Evolutionary conservation across 208 protist species (phyloP).

Genomic region (Trypanosoma melophagium): DNA sequence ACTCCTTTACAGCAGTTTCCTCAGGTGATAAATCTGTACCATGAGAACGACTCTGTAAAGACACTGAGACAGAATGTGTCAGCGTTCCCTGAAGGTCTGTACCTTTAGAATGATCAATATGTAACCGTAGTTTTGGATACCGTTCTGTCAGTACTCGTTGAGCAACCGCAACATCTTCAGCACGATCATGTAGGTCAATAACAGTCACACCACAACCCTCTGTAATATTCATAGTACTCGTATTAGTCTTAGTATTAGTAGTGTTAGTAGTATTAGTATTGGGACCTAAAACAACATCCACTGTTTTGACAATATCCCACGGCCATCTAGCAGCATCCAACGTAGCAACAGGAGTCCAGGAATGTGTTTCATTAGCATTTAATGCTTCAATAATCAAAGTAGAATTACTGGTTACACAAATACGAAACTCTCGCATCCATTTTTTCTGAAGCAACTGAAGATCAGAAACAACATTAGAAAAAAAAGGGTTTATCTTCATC

Average conservation of each 20-base stretch:
- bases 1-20: constrained; percentile 32
- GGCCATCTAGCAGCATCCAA: constrained; percentile 10
- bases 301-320: constrained; percentile 7
- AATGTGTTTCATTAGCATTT: not conserved
- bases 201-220: not conserved
- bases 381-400: constrained; percentile 16
- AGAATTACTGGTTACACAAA: constrained; percentile 24
- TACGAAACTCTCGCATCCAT: constrained; percentile 25
- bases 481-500: not conserved
- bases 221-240: not conserved
- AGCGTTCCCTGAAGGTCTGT: constrained; percentile 52
- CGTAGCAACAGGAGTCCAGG: constrained; percentile 17
- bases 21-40: constrained; percentile 14
- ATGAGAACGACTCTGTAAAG: constrained; percentile 20
- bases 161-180: constrained; percentile 25
- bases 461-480: constrained; percentile 18
- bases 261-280: not conserved
- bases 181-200: constrained; percentile 17
- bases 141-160: constrained; percentile 11
- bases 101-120: constrained; percentile 57
- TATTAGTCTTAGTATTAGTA: not conserved
- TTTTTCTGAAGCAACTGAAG: constrained; percentile 23
- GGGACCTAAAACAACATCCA: constrained; percentile 12
- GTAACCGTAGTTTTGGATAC: constrained; percentile 49
- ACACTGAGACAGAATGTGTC: constrained; percentile 63